Evolutionary conservation across 2,329 filamentous ascomycete species (phyloP).

Genomic region (Penicillium hesseltinei): DNA sequence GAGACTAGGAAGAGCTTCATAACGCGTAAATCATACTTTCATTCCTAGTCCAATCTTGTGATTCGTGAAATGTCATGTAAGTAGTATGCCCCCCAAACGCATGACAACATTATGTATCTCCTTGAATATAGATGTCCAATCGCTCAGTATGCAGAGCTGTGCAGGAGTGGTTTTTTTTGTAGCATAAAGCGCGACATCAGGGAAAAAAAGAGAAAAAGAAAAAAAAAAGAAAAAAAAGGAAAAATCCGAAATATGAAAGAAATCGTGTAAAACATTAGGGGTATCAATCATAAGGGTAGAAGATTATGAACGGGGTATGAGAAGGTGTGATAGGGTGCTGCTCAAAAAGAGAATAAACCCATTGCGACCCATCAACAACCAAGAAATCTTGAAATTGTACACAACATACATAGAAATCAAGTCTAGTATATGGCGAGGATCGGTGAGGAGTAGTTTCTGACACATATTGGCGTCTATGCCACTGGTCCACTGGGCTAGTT

Average conservation of each 20-base stretch:
- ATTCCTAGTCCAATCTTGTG: neutral
- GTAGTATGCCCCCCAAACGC: neutral
- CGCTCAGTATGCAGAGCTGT: neutral
- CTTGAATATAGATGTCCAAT: neutral
- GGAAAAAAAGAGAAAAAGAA: neutral
- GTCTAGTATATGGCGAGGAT: neutral
- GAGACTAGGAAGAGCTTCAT: neutral
- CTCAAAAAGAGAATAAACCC: neutral
- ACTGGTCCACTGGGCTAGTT: neutral
- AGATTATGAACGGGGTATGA: neutral
- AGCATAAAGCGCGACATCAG: too few species aligned
- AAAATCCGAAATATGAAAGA: neutral
- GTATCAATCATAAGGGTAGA: neutral
- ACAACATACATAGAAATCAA: neutral
- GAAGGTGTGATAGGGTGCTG: neutral
- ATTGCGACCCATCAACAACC: neutral
- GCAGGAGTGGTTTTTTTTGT: neutral
- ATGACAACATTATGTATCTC: neutral
- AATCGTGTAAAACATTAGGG: neutral
- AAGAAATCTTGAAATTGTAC: neutral
- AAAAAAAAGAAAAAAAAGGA: neutral
- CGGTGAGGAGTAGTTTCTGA: neutral
- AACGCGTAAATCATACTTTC: neutral
- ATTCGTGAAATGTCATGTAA: neutral
- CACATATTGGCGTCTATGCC: neutral